Percentiles rank a stretch among this genome's conserved stretches.
These are phyloP conservation scores for Turnera subulata DNA, from an alignment of 345 rosid genomes.

Conservation along the genomic window DNA sequence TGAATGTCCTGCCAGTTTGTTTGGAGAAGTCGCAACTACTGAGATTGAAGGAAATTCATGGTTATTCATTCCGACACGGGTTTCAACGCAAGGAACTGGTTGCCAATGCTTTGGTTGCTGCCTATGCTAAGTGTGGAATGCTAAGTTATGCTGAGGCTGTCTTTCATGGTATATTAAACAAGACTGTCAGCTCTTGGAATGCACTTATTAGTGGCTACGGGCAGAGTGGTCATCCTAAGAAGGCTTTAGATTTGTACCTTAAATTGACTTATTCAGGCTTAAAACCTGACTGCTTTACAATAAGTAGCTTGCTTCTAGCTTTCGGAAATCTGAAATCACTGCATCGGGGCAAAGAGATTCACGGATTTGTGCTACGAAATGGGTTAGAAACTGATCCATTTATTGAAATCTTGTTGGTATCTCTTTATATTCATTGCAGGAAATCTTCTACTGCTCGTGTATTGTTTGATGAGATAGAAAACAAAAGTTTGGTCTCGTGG, in stretches of 20 bases:
- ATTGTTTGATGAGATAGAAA: conserved; percentile 44
- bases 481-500: conserved; percentile 55
- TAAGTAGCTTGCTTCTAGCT: conserved; percentile 55
- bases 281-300: conserved; percentile 47
- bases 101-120: conserved; percentile 51
- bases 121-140: conserved; percentile 51
- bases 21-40: conserved; percentile 28
- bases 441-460: conserved; percentile 35
- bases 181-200: conserved; percentile 66
- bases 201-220: conserved; percentile 53
- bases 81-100: conserved; percentile 41
- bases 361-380: conserved; percentile 46
- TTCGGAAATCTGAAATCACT: conserved; percentile 42
- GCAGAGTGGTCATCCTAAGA: conserved; percentile 45
- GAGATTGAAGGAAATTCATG: conserved; percentile 60
- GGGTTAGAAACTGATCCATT: conserved; percentile 42
- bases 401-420: conserved; percentile 43
- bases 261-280: conserved; percentile 41
- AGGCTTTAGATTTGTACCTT: conserved; percentile 37
- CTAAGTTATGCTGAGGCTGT: conserved; percentile 35
- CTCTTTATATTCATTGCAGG: conserved; percentile 49
- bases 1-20: conserved; percentile 46
- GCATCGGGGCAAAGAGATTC: conserved; percentile 42
- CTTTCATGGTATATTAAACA: conserved; percentile 33
- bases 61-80: conserved; percentile 45